phyloP scores from a whole-genome alignment of 768 basidiomycete genomes.

The Mycena pura region DNA sequence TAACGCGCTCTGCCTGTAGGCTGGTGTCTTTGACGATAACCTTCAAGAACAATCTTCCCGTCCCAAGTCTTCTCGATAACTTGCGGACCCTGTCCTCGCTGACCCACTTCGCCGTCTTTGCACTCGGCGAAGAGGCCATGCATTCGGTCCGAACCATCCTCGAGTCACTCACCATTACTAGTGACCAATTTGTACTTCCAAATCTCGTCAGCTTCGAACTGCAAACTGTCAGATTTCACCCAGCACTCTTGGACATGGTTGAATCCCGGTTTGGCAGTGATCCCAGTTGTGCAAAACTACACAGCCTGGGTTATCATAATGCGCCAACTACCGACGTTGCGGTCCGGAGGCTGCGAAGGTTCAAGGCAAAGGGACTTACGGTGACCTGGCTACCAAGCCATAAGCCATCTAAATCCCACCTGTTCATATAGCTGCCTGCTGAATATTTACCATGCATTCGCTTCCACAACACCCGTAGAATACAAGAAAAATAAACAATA shows the following conservation, averaged over 20 bases:
- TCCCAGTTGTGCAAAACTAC: not conserved
- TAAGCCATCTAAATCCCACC: not conserved
- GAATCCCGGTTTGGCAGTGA: not conserved
- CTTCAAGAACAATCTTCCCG: constrained; percentile 8
- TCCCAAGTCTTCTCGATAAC: constrained; percentile 1
- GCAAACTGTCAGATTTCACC: constrained; percentile 3
- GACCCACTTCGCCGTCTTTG: not conserved
- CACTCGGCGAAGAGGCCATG: not conserved
- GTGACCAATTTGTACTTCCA: not conserved
- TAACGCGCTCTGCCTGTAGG: constrained; percentile 12
- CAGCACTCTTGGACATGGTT: constrained; percentile 9
- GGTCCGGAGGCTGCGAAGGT: not conserved
- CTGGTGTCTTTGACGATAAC: not conserved
- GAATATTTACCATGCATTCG: not conserved
- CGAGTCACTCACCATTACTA: not conserved
- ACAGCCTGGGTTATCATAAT: constrained; percentile 1
- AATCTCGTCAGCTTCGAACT: constrained; percentile 6
- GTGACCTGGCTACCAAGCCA: not conserved
- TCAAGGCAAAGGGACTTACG: not conserved
- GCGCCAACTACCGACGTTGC: not conserved
- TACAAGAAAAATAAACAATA: not conserved
- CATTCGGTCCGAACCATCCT: not conserved
- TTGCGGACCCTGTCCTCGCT: not conserved
- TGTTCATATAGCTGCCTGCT: not conserved
- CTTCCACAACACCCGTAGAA: not conserved